A percentile compares a stretch with the other conserved stretches of the same genome.
These are phyloP conservation scores for Phialocephala subalpina DNA, from an alignment of 2,329 filamentous ascomycete species.

Conservation along the genomic window DNA sequence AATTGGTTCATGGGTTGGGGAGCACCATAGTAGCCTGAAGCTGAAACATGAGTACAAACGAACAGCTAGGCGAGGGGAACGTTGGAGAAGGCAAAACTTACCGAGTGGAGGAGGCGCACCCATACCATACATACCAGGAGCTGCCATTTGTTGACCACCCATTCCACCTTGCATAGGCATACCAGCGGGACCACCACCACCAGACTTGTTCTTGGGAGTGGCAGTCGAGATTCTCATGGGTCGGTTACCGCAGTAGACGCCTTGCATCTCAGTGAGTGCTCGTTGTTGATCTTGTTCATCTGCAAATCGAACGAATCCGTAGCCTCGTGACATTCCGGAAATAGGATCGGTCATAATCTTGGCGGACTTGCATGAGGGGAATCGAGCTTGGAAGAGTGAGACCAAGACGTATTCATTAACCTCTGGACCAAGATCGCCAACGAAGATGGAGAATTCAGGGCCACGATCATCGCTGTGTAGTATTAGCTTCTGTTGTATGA, in stretches of 20 bases:
- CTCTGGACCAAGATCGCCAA: constrained; percentile 95
- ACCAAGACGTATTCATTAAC: constrained; percentile 99
- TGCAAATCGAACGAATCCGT: constrained; percentile 97
- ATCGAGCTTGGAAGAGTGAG: constrained; percentile 95
- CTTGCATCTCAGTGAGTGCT: constrained; percentile 97
- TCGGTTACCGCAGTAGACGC: constrained; percentile 97
- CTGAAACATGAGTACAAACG: too few species aligned
- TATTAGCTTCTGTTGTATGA: constrained; percentile 27
- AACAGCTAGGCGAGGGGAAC: too few species aligned
- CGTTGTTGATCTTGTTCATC: constrained; percentile 96
- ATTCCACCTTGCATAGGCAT: constrained; percentile 58
- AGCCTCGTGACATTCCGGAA: constrained; percentile 95
- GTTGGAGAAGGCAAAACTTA: not conserved
- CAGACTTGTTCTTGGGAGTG: constrained; percentile 88
- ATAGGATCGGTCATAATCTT: constrained; percentile 99
- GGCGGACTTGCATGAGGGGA: constrained; percentile 97
- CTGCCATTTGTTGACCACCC: constrained; percentile 52
- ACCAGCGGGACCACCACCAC: constrained; percentile 59
- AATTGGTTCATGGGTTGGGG: constrained; percentile 98
- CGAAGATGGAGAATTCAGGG: constrained; percentile 96
- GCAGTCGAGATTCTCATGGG: constrained; percentile 99
- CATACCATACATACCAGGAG: constrained; percentile 72
- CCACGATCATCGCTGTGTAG: constrained; percentile 86
- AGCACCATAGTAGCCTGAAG: constrained; percentile 62
- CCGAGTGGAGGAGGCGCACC: constrained; percentile 68